Base-by-base conservation (phyloP, 148 eudicot species). In the Fagopyrum homotropicum region DNA sequence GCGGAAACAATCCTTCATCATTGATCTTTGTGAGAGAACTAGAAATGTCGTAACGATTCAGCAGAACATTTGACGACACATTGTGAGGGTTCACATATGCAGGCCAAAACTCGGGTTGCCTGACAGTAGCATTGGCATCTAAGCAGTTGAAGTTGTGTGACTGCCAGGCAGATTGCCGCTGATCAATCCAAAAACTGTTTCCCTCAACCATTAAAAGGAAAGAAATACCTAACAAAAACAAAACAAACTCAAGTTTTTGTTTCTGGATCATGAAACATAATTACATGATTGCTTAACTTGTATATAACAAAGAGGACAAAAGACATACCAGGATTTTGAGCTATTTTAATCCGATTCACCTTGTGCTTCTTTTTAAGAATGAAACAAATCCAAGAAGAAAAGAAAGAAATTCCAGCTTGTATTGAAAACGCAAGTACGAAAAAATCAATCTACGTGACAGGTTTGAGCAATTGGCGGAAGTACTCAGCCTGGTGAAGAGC, bases 401-500 rank as follows among this genome's bases (percentile, higher is more conserved):
- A 63, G 73, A 77, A 17, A 75, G 81, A 70, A 77, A 57, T 78
- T 69, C 75, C 81, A 77, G 81, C 79, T 80, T 78, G 84, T 76
- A 69, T 72, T 66, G 35, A 64, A 48, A 72, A 69, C 78, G 68
- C 83, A 80, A 7, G 76, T 26, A 35, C 40, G 40, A 35, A 35
- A 72, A 73, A 83, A 59, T 8, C 79, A 80, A 83, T 83, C 89
- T 91, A 91, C 93, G 96, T 91, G 8, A 91, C 89, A 74, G 96
- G 96, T 77, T 91, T 91, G 79, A 91, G 89, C 88, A 91, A 87
- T 49, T 84, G 91, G 77, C 93, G 93, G 82, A 91, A 91, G 72
- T 91, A 91, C 74, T 91, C 96, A 79, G 93, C 96, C 96, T 91
- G 91, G 75, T 75, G 82, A 78, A 40, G 74, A 85, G 69, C 19